Percentiles rank a stretch among this genome's conserved stretches.
Evolutionary conservation across 1,284 basidiomycete genomes (phyloP).

Genomic region (Cutaneotrichosporon spelunceum): DNA sequence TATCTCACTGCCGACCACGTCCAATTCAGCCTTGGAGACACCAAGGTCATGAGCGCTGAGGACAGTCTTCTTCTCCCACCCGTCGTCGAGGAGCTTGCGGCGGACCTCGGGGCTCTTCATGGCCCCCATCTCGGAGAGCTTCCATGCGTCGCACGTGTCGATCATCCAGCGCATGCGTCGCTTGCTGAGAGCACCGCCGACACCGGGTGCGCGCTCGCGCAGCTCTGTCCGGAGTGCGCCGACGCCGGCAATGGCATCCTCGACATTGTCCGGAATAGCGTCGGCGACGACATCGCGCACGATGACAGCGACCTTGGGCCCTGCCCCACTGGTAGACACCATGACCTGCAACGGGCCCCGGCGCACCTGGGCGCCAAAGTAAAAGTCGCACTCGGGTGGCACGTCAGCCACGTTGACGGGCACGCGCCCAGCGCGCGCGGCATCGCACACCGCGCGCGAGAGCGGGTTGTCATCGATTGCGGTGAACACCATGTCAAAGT

Average conservation of each 20-base stretch:
- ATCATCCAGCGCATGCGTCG: constrained; percentile 94
- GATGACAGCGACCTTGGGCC: constrained; percentile 84
- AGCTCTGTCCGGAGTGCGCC: constrained; percentile 56
- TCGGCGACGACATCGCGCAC: constrained; percentile 71
- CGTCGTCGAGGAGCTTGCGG: constrained; percentile 40
- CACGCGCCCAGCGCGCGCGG: constrained; percentile 67
- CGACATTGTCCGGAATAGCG: constrained; percentile 68
- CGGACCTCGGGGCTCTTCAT: constrained; percentile 45
- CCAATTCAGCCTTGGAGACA: not conserved
- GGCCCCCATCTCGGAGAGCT: constrained; percentile 43
- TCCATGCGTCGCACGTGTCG: constrained; percentile 75
- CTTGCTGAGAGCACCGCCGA: constrained; percentile 55
- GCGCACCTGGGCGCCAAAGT: constrained; percentile 92
- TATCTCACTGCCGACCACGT: not conserved
- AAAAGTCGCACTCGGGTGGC: constrained; percentile 93
- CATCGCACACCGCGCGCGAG: constrained; percentile 65
- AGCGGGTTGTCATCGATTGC: constrained; percentile 83
- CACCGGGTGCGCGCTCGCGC: constrained; percentile 53
- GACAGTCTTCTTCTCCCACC: constrained; percentile 50
- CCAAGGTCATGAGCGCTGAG: constrained; percentile 39
- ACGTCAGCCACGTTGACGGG: constrained; percentile 97
- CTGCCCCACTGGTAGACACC: constrained; percentile 89
- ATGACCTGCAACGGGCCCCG: constrained; percentile 89
- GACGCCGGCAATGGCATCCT: constrained; percentile 74
- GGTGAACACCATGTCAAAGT: constrained; percentile 86